These are phyloP conservation scores for Phialophora tarda DNA, from an alignment of 2,329 filamentous ascomycete genomes.

Conservation along the genomic window DNA sequence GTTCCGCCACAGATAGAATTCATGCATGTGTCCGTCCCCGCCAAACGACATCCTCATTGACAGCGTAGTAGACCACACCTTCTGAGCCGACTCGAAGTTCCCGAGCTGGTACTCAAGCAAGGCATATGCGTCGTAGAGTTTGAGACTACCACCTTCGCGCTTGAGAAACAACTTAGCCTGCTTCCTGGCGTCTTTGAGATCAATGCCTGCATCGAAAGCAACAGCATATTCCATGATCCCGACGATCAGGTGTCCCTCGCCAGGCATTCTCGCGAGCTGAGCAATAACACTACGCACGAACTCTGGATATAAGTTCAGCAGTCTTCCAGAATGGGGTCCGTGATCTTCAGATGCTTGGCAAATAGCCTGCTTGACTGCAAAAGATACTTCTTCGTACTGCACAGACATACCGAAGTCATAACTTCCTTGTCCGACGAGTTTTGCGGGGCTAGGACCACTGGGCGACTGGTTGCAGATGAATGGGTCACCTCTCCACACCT, in stretches of 20 bases:
- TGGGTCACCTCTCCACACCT: conserved; percentile 53
- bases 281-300: conserved; percentile 63
- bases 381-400: conserved; percentile 9
- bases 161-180: conserved; percentile 76
- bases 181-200: conserved; percentile 66
- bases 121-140: conserved; percentile 80
- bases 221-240: conserved; percentile 71
- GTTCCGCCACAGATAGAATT: conserved; percentile 61
- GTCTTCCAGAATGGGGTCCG: conserved; percentile 1
- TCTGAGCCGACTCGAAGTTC: conserved; percentile 63
- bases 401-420: background rate
- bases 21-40: conserved; percentile 45
- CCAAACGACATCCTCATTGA: conserved; percentile 57
- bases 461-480: conserved; percentile 72
- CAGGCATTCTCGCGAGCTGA: conserved; percentile 57
- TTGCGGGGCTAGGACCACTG: conserved; percentile 45
- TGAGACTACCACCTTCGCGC: conserved; percentile 64
- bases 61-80: conserved; percentile 72
- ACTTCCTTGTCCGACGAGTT: background rate
- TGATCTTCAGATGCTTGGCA: background rate
- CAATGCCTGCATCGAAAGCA: conserved; percentile 66
- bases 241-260: conserved; percentile 49
- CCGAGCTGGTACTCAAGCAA: conserved; percentile 69
- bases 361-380: background rate
- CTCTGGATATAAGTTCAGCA: conserved; percentile 43